Evolutionary conservation across 768 basidiomycete genomes (phyloP).

Genomic region (Lactifluus echinatus): DNA sequence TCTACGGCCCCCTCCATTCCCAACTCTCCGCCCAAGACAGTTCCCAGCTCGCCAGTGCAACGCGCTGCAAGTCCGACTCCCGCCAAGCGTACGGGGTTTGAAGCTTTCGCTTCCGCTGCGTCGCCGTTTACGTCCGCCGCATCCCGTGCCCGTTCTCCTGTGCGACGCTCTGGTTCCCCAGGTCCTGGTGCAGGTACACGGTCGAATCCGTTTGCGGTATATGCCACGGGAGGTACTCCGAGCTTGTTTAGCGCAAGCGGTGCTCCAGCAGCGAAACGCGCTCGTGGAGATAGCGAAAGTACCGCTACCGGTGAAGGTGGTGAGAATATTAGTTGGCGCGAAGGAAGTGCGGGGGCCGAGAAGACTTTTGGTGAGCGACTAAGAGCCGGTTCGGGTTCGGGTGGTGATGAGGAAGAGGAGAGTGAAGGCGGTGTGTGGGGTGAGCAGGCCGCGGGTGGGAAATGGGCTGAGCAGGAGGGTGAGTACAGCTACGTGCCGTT

Average conservation of each 20-base stretch:
- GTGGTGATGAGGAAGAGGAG: constrained; percentile 46
- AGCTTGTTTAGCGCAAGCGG: constrained; percentile 32
- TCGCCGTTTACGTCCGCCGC: constrained; percentile 51
- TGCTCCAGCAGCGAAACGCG: constrained; percentile 45
- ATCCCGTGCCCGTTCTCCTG: constrained; percentile 48
- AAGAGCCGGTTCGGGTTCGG: constrained; percentile 37
- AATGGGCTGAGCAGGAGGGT: constrained; percentile 64
- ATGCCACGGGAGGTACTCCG: constrained; percentile 42
- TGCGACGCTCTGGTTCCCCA: constrained; percentile 25
- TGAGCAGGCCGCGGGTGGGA: constrained; percentile 38
- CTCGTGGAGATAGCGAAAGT: constrained; percentile 29
- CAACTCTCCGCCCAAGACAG: constrained; percentile 14
- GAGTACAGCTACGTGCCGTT: constrained; percentile 21
- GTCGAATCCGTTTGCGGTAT: constrained; percentile 29
- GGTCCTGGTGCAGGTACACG: constrained; percentile 49
- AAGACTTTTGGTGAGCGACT: constrained; percentile 55
- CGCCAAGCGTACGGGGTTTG: constrained; percentile 47
- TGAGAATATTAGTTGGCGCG: constrained; percentile 20
- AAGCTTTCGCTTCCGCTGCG: constrained; percentile 41
- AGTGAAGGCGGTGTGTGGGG: constrained; percentile 32
- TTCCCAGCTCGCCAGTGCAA: constrained; percentile 12
- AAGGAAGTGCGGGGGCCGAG: constrained; percentile 3
- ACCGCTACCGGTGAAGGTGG: constrained; percentile 8
- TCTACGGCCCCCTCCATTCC: constrained; percentile 1
- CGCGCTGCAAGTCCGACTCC: constrained; percentile 26